Percentiles rank a stretch among this genome's conserved stretches.
phyloP scores from a whole-genome alignment of 2,329 filamentous ascomycete species.

The Claviceps sp. region DNA sequence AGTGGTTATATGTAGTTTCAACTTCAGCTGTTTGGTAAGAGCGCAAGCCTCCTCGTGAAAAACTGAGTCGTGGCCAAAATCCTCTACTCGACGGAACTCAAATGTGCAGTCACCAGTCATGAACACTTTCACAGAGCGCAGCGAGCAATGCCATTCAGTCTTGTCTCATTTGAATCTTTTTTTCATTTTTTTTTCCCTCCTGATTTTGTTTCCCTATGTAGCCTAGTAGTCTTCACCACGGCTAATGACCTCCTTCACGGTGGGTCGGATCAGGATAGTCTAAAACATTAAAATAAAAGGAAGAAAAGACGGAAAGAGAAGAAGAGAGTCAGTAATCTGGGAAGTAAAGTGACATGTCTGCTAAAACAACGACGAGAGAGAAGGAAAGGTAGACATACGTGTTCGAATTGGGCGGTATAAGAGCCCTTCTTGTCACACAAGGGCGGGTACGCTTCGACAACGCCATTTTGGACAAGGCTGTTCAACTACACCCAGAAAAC shows the following conservation, averaged over 20 bases:
- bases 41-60: too few relatives aligned
- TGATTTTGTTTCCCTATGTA: neutral
- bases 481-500: conserved; percentile 48
- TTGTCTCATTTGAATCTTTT: neutral
- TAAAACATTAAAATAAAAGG: conserved; percentile 16
- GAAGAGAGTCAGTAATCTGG: conserved; percentile 5
- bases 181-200: neutral
- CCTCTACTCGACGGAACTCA: too few relatives aligned
- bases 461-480: conserved; percentile 66
- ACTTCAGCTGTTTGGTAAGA: too few relatives aligned
- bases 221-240: conserved; percentile 72
- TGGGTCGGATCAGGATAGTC: conserved; percentile 67
- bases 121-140: too few relatives aligned
- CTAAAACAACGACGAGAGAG: neutral
- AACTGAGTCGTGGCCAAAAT: too few relatives aligned
- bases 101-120: too few relatives aligned
- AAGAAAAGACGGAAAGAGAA: neutral
- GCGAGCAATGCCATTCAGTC: too few relatives aligned
- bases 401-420: conserved; percentile 88
- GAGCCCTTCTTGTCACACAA: conserved; percentile 86
- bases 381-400: conserved; percentile 50
- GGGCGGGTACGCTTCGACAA: conserved; percentile 84
- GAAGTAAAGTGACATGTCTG: neutral
- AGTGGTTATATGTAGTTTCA: too few relatives aligned
- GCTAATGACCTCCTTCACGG: conserved; percentile 76